Conservation (phyloP, 257 asterid genomes). For the Primulina tabacum region DNA sequence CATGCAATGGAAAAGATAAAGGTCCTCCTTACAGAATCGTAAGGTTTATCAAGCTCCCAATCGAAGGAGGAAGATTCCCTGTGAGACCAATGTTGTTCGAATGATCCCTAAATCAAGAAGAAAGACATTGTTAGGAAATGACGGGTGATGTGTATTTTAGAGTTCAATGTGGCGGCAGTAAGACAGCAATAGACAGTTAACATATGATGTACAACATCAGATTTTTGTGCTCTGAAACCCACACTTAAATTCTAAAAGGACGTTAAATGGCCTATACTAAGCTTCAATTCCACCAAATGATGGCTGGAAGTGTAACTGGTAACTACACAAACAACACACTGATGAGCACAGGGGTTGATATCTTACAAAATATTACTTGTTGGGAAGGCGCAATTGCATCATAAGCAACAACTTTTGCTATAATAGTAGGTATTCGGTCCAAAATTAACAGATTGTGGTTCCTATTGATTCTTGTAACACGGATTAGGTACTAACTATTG, state of each 20-base stretch:
- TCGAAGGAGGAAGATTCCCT: slow-evolving; percentile 70
- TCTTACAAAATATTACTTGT: neutral
- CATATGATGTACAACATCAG: too few relatives aligned
- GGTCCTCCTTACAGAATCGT: slow-evolving; percentile 51
- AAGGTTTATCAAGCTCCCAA: slow-evolving; percentile 69
- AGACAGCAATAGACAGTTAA: neutral
- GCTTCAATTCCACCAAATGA: too few relatives aligned
- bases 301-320: neutral
- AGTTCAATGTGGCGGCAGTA: neutral
- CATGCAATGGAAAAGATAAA: slow-evolving; percentile 3
- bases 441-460: neutral
- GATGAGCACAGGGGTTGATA: neutral
- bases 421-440: neutral
- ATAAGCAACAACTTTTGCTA: neutral
- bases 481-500: neutral
- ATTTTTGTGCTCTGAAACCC: neutral
- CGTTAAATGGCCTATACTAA: too few relatives aligned
- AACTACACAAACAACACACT: neutral
- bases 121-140: slow-evolving; percentile 8
- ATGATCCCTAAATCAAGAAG: slow-evolving; percentile 67
- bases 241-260: neutral
- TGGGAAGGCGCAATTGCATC: neutral
- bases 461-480: neutral
- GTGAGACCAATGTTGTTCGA: slow-evolving; percentile 75
- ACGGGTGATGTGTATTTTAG: neutral